Evolutionary conservation across 1,284 basidiomycete genomes (phyloP).

Genomic region (Golubevia pallescens): DNA sequence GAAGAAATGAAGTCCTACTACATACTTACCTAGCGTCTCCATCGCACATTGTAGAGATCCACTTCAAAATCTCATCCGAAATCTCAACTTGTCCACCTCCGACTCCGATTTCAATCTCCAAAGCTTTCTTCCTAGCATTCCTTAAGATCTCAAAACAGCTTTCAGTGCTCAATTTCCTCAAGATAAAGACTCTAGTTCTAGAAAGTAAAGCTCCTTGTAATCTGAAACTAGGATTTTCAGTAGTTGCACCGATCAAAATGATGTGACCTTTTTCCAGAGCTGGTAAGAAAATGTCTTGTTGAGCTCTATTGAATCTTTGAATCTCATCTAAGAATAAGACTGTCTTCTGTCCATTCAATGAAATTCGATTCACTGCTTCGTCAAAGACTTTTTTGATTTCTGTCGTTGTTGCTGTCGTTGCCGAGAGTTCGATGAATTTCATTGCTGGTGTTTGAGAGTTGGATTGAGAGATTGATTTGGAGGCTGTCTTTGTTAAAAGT

Average conservation of each 20-base stretch:
- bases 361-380: constrained; percentile 39
- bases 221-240: constrained; percentile 88
- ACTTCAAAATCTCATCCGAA: constrained; percentile 30
- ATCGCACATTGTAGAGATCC: constrained; percentile 52
- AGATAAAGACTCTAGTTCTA: constrained; percentile 72
- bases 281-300: constrained; percentile 47
- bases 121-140: constrained; percentile 22
- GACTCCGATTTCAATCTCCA: too few species aligned
- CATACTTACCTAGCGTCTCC: constrained; percentile 37
- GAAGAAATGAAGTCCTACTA: not conserved
- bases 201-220: constrained; percentile 75
- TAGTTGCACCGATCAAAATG: constrained; percentile 81
- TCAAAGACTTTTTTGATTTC: constrained; percentile 57
- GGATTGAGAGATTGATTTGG: constrained; percentile 1
- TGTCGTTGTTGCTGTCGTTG: constrained; percentile 40
- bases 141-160: constrained; percentile 36
- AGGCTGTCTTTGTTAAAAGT: constrained; percentile 30
- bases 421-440: constrained; percentile 55
- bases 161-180: constrained; percentile 39
- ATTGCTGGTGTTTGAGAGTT: too few species aligned
- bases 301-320: constrained; percentile 49
- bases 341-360: constrained; percentile 44
- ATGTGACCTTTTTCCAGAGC: constrained; percentile 31
- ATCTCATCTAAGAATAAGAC: constrained; percentile 61
- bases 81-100: constrained; percentile 2